Evolutionary conservation across 331 rosid genomes (phyloP), one percentile per base, ranked within the genome.

Genomic region (Arachis monticola): DNA sequence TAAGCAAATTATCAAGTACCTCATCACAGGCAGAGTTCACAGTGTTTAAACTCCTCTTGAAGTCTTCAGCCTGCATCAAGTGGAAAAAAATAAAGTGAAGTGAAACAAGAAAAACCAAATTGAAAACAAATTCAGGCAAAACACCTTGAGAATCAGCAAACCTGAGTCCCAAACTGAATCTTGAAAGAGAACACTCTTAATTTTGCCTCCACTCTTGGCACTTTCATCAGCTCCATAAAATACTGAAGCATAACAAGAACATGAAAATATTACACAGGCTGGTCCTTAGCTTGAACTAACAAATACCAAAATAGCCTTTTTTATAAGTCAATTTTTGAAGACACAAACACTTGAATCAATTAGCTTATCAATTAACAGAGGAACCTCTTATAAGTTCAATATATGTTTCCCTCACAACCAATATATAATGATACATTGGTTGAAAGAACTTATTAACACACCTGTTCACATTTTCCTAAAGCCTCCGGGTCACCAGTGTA

Each of bases 131-230:
- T 47, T 59, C 60, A 45, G 31, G 73, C 5, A 82, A 68, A 63
- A 73, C 4, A 64, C 63, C 72, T 57, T 72, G 70, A 68, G 81
- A 53, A 76, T 64, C 76, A 82, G 82, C 92, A 82, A 85, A 94
- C 99, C 97, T 94, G 99, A 79, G 88, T 22, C 60, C 81, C 69
- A 73, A 87, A 94, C 85, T 92, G 99, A 79, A 94, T 92, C 87
- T 94, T 92, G 87, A 94, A 94, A 74, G 92, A 85, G 81, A 94
- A 94, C 13, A 92, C 99, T 90, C 91, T 88, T 73, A 94, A 72
- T 77, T 94, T 94, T 67, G 97, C 86, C 83, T 94, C 97, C 84
- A 92, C 97, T 71, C 99, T 88, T 59, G 97, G 99, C 66, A 94
- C 99, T 86, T 92, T 92, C 99, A 94, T 88, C 81, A 79, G 86